Base-by-base conservation (phyloP, 768 basidiomycete genomes). In the Gymnopilus dilepis region DNA sequence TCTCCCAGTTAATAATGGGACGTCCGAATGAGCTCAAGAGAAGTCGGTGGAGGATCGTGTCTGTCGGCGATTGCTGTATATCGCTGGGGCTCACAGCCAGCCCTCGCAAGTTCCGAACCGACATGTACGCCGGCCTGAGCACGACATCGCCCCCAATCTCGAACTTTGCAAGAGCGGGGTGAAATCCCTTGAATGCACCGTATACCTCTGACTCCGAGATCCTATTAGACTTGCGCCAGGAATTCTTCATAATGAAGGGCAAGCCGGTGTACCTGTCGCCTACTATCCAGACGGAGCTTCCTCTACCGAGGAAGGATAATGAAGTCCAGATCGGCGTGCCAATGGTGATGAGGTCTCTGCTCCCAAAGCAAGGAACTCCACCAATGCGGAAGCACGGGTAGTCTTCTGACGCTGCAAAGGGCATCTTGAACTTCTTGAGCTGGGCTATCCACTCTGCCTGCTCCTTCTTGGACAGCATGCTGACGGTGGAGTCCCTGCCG, bases 1-100 rank as follows among this genome's bases (percentile, higher is more conserved):
- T 61, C 7, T 33, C 34, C 53, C 60, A 64, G 33, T 68, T 63
- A 67, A 65, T 68, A 41, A 71, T 45, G 26, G 68, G 59, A 5
- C 63, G 63, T 30, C 68, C 70, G 24, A 54, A 31, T 52, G 65
- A 68, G 9, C 42, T 28, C 17, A 71, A 59, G 22, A 62, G 34
- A n/a, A 69, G 54, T 40, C 65, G 61, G 40, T 70, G 68, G 7
- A 58, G 37, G 19, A 21, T 9, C 7, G 21, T 34, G 15, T 33
- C 30, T 11, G n/a, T 19, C 6, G 4, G 17, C 15, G 34, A 11
- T 37, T 11, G 12, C 7, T 17, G 15, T 6, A 11, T 31, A 24
- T 4, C 7, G 2, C 4, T 4, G 17, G 2, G 0, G 7, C 6
- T 1, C 17, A 6, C 9, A 37, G 34, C 11, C 2, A 8, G 12